Evolutionary conservation across 306 rosid species (phyloP).

Genomic region (Lathyrus oleraceus): DNA sequence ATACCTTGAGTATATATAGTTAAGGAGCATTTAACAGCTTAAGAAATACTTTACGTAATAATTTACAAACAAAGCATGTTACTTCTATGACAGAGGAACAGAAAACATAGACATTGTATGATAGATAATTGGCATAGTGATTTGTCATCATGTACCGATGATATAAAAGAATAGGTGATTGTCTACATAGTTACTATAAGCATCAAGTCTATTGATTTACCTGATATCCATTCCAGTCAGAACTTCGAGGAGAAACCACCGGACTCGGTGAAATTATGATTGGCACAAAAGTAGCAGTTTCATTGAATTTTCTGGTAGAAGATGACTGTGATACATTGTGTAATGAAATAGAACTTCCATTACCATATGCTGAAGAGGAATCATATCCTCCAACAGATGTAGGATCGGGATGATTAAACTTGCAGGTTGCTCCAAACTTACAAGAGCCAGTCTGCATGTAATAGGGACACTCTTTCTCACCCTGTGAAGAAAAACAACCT

Average conservation of each 20-base stretch:
- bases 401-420: slow-evolving; percentile 95
- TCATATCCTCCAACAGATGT: slow-evolving; percentile 59
- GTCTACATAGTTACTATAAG: slow-evolving; percentile 22
- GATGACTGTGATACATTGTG: slow-evolving; percentile 65
- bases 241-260: slow-evolving; percentile 53
- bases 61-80: neutral
- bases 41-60: neutral
- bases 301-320: slow-evolving; percentile 61
- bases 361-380: slow-evolving; percentile 53
- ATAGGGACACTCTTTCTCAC: slow-evolving; percentile 81
- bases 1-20: neutral
- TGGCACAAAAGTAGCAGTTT: slow-evolving; percentile 62
- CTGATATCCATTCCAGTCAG: slow-evolving; percentile 88
- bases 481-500: slow-evolving; percentile 51
- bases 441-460: slow-evolving; percentile 94
- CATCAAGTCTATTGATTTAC: slow-evolving; percentile 41
- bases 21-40: neutral
- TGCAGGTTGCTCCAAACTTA: slow-evolving; percentile 87
- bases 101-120: neutral
- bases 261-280: slow-evolving; percentile 58
- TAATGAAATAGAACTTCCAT: slow-evolving; percentile 52
- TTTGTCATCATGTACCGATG: slow-evolving; percentile 9
- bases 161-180: neutral
- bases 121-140: slow-evolving; percentile 10
- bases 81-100: neutral